Percentiles rank a stretch among this genome's conserved stretches.
Evolutionary conservation across 2,329 filamentous ascomycete species (phyloP).

Genomic region (Metarhizium album): DNA sequence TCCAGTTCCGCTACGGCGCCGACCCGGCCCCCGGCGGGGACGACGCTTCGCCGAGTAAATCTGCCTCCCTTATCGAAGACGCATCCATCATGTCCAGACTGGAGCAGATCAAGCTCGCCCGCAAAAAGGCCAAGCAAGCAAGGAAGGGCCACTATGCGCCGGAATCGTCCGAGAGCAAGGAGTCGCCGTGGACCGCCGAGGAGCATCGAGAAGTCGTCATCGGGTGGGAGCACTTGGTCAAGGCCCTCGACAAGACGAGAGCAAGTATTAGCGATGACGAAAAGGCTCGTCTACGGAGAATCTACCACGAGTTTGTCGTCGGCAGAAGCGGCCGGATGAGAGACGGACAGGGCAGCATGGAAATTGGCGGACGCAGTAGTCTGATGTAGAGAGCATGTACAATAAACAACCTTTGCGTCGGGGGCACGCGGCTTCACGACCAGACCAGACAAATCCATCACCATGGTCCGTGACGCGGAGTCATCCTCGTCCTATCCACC

Average conservation of each 20-base stretch:
- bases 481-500: neutral
- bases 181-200: slow-evolving; percentile 10
- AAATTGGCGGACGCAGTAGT: slow-evolving; percentile 85
- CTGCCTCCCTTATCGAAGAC: slow-evolving; percentile 57
- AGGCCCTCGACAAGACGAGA: slow-evolving; percentile 65
- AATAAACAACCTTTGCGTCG: slow-evolving; percentile 5
- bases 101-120: slow-evolving; percentile 62
- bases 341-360: slow-evolving; percentile 80
- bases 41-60: slow-evolving; percentile 36
- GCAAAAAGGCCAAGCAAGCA: slow-evolving; percentile 34
- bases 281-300: slow-evolving; percentile 59
- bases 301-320: slow-evolving; percentile 88
- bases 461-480: no score
- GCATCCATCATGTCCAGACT: slow-evolving; percentile 74
- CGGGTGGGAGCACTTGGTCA: slow-evolving; percentile 70
- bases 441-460: slow-evolving; percentile 2
- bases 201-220: slow-evolving; percentile 65
- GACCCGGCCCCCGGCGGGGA: slow-evolving; percentile 34
- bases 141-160: slow-evolving; percentile 15
- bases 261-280: slow-evolving; percentile 77
- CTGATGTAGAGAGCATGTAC: slow-evolving; percentile 58
- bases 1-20: slow-evolving; percentile 75
- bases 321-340: slow-evolving; percentile 92
- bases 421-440: neutral
- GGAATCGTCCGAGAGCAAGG: slow-evolving; percentile 11